phyloP scores from a whole-genome alignment of 768 basidiomycete species.

The Strobilomyces confusus region DNA sequence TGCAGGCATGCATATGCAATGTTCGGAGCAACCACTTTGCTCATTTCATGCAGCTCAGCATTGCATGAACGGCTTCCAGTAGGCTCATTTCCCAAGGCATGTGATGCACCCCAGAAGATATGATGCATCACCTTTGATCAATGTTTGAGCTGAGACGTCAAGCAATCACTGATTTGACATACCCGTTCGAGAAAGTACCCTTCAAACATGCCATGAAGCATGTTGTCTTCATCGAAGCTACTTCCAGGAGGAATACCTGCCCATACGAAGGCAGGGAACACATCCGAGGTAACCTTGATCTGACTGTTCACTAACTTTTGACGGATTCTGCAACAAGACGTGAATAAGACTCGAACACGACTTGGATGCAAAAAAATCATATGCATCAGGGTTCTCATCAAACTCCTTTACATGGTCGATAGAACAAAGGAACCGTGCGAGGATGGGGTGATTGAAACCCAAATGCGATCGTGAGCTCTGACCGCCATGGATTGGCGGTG shows the following conservation, averaged over 20 bases:
- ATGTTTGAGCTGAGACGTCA: too few relatives aligned
- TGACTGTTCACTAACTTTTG: not conserved
- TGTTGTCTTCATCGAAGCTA: not conserved
- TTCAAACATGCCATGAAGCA: not conserved
- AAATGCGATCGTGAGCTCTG: too few relatives aligned
- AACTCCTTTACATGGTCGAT: not conserved
- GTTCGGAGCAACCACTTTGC: not conserved
- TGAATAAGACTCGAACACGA: not conserved
- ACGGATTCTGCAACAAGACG: not conserved
- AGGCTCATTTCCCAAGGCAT: not conserved
- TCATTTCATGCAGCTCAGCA: not conserved
- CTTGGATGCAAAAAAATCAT: not conserved
- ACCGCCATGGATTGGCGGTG: too few relatives aligned
- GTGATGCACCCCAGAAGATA: not conserved
- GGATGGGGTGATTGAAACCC: not conserved
- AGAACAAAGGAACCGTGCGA: not conserved
- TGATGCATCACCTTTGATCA: not conserved
- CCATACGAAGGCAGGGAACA: not conserved
- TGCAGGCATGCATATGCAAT: not conserved
- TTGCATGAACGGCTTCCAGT: not conserved
- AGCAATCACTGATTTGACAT: too few relatives aligned
- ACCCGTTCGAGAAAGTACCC: not conserved
- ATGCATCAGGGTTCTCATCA: not conserved
- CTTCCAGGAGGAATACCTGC: not conserved
- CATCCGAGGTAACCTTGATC: not conserved